Evolutionary conservation across 2,329 filamentous ascomycete genomes (phyloP), one percentile per base, ranked within the genome.

Genomic region (Elsinoe arachidis): DNA sequence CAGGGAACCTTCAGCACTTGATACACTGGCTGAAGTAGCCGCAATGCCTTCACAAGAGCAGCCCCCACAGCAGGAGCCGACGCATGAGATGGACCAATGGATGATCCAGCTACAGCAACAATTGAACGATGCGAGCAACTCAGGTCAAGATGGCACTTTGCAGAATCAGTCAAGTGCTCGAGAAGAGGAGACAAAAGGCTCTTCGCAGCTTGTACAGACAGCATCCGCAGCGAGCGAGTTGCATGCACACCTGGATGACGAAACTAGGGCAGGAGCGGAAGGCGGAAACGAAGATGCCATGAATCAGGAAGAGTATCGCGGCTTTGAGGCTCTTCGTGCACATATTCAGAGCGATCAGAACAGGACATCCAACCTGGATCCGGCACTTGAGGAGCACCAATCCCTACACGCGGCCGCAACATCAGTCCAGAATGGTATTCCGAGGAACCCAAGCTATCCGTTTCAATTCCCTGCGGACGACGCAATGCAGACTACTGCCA

Each of bases 1-100:
- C 5, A 47, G 60, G 15, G 60, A 61, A 14, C 60, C 60, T 5
- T 90, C 88, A 60, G 88, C 88, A 1, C 77, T 96, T 37, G 88
- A 95, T 68, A 90, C 90, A 4, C 78, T 96, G 19, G 90, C 90
- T 33, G 90, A 96, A 72, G 90, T 91, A 0, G 47, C n/a, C 9
- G 21, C 35, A 1, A 49, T 56, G 14, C 59, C 71, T 38, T 35
- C 33, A 3, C 49, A 53, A 41, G 57, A 72, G 33, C 68, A 70
- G 26, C 69, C 72, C n/a, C 65, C 68, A 37, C 59, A 56, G 47
- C 65, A 65, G 38, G 66, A 70, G 10, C 64, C 67, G 2, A 49
- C 66, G 7, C 56, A 66, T n/a, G 51, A 56, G 54, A 59, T 46
- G 57, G 59, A 38, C 35, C 57, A 30, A 35, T 57, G 21, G 59